Evolutionary conservation across 768 basidiomycete species (phyloP).

Genomic region (Lactarius hatsudake): DNA sequence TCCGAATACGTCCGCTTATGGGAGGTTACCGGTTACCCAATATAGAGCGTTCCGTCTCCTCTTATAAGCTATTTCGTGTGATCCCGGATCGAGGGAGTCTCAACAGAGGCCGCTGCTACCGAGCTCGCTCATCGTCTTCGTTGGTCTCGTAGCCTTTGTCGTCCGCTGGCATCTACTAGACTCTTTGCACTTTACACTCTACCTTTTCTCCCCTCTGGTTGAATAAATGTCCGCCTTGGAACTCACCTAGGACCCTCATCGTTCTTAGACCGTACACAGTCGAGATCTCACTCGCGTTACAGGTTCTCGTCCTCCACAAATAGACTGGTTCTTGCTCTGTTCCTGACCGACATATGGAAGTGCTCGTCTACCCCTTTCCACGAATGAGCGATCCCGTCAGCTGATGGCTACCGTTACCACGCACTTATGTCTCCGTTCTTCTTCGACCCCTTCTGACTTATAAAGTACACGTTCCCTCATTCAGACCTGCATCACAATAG

Average conservation of each 20-base stretch:
- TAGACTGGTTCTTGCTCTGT: not conserved
- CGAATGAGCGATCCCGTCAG: not conserved
- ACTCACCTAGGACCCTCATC: not conserved
- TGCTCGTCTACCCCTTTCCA: not conserved
- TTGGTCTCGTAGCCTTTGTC: not conserved
- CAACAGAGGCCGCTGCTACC: not conserved
- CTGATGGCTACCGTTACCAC: slow-evolving; percentile 7
- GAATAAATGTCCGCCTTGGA: too few species aligned
- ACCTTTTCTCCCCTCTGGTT: not conserved
- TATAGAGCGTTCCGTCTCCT: not conserved
- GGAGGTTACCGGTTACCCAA: not conserved
- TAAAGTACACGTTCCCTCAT: not conserved
- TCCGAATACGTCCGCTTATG: too few species aligned
- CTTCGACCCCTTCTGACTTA: not conserved
- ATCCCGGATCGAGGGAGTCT: not conserved
- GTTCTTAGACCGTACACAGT: not conserved
- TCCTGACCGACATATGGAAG: not conserved
- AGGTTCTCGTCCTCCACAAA: not conserved
- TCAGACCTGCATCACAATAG: not conserved
- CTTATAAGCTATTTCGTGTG: too few species aligned
- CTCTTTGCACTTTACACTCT: not conserved
- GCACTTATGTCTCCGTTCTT: not conserved
- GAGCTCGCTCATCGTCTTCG: not conserved
- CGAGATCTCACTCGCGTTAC: not conserved
- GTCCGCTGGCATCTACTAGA: not conserved